Base-by-base conservation (phyloP, 805 yeast species). In the Middelhovenomyces tepae region DNA sequence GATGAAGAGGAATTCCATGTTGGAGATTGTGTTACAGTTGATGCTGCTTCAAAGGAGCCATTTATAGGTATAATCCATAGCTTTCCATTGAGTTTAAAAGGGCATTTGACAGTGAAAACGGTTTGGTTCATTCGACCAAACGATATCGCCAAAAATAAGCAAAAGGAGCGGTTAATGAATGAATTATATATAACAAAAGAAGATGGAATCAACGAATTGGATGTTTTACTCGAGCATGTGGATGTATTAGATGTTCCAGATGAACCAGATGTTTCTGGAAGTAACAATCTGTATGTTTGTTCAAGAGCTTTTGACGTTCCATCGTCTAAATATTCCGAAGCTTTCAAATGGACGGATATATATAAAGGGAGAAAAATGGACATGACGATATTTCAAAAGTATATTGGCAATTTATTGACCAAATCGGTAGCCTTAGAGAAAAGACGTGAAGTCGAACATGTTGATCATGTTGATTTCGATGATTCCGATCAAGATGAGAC, bases 1-100 rank as follows among this genome's bases (percentile, higher is more conserved):
- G 46, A 43, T 22, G 24, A 34, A 4, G 27, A 22, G n/a, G 36
- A 30, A 34, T 35, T 40, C 21, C 22, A 26, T 7, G 27, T 36
- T 8, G 47, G 48, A 10, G 48, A 43, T 14, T 22, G 33, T 14
- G 41, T 44, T 18, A 19, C 24, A 8, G 30, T 44, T 3, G 30
- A 24, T 10, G 28, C 43, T n/a, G 22, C 32, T 5, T 22, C 18
- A 20, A 38, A 28, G 5, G 40, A 27, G 16, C 32, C 34, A 8
- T 38, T 27, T 16, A 24, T 44, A 5, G 48, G 38, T 5, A 20
- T 44, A 10, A 41, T 44, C 14, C 32, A 27, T 16, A 27, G 28
- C 2, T 44, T 44, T 24, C 16, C 29, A 15, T 29, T 28, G 20
- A 31, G 25, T 17, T 22, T 18, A 8, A 37, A 35, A 5, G 43